Base-by-base conservation (phyloP, 2,329 filamentous ascomycete genomes). In the Biscogniauxia mediterranea region DNA sequence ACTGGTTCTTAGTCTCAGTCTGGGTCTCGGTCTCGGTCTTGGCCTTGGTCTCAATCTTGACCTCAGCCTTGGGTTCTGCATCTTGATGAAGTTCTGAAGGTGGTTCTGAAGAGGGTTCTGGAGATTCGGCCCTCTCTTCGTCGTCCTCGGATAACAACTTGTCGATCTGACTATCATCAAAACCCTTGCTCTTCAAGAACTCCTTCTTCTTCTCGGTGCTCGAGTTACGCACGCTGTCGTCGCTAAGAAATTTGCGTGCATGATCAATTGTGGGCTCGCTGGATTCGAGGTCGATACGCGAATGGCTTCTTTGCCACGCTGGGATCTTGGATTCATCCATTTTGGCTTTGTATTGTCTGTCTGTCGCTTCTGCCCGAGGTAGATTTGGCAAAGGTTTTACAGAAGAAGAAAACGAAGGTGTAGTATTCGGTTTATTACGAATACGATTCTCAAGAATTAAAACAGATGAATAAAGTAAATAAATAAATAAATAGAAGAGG, bases 131-230 rank as follows among this genome's bases (percentile, higher is more conserved):
- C 23, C 63, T 28, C 57, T 57, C 46, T 57, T 65, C 55, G 28
- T 56, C 56, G n/a, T 50, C 52, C 56, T 69, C 71, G 57, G 67
- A 63, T 19, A 97, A 77, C 7, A 96, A 79, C 55, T 80, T 78
- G 66, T 91, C 79, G 63, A 96, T 91, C 63, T 94, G 87, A 32
- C 83, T 80, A 4, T 83, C 78, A 3, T 77, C 78, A 7, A 97
- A 78, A 3, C 91, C 91, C 74, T 97, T 97, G 56, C 85, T 85
- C 70, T 88, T 83, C 1, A 97, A 78, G 68, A 97, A 97, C 7
- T 85, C 83, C 20, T 84, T 80, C 78, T 96, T 96, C 75, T 87
- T 88, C 59, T 91, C 89, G 52, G 82, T 81, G 0, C 89, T 81
- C 38, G 89, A 86, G 74, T 89, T 79, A 61, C 84, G 86, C 60